These are phyloP conservation scores for Tulasnella sp. DNA, from an alignment of 768 basidiomycete species.

Conservation along the genomic window DNA sequence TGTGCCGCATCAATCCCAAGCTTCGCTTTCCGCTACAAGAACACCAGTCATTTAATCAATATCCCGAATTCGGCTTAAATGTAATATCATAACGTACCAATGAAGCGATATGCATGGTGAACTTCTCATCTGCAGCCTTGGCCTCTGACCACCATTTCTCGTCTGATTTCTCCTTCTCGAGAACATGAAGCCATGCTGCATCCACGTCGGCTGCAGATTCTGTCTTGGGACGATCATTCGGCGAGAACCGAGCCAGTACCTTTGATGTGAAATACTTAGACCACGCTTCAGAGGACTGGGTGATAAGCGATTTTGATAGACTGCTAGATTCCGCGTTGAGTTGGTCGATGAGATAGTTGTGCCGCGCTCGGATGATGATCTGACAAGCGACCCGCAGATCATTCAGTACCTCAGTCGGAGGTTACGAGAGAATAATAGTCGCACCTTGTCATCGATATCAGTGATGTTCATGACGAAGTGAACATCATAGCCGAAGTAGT, in stretches of 20 bases:
- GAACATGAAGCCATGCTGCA: constrained; percentile 45
- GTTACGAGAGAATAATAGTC: constrained; percentile 16
- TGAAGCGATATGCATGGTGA: constrained; percentile 74
- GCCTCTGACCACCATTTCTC: constrained; percentile 59
- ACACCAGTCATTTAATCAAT: background rate
- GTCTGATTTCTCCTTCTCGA: constrained; percentile 38
- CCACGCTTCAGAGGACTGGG: constrained; percentile 54
- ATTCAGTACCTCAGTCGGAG: background rate
- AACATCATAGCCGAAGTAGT: constrained; percentile 96
- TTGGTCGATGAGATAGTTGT: constrained; percentile 50
- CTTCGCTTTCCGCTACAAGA: constrained; percentile 4
- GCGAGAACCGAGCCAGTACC: constrained; percentile 53
- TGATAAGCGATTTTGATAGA: constrained; percentile 50
- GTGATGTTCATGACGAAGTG: constrained; percentile 99
- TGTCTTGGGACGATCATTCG: constrained; percentile 35
- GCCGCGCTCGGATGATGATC: constrained; percentile 91
- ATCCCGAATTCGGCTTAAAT: background rate
- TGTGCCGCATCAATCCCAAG: constrained; percentile 32
- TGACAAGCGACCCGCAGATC: constrained; percentile 27
- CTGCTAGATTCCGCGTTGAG: constrained; percentile 45
- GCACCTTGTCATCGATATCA: constrained; percentile 97
- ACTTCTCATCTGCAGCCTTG: constrained; percentile 78
- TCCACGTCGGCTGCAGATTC: constrained; percentile 37
- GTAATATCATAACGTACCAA: constrained; percentile 43
- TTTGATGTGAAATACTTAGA: constrained; percentile 48